These are phyloP conservation scores for Silene conica DNA, from an alignment of 148 eudicot species.

Conservation along the genomic window DNA sequence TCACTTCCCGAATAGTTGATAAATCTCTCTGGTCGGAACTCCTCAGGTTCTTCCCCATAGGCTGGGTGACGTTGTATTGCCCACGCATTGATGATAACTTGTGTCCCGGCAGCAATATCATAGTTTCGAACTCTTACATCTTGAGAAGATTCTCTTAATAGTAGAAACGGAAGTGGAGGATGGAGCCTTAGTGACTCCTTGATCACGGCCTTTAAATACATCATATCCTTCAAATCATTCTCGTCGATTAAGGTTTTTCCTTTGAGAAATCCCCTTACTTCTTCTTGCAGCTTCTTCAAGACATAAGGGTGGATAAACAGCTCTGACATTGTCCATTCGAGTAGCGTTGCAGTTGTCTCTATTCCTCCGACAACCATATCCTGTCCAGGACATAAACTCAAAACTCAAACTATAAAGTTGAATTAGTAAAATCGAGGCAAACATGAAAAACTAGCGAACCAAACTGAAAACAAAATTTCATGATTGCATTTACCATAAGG, in stretches of 20 bases:
- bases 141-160: constrained; percentile 25
- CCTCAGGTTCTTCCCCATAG: constrained; percentile 33
- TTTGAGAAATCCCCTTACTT: constrained; percentile 27
- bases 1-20: constrained; percentile 22
- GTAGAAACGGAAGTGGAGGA: constrained; percentile 24
- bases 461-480: no score
- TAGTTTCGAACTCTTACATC: constrained; percentile 12
- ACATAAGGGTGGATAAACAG: constrained; percentile 32
- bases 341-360: constrained; percentile 26
- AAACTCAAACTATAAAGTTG: not conserved
- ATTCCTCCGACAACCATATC: constrained; percentile 43
- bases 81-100: constrained; percentile 33
- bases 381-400: constrained; percentile 17
- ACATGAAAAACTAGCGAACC: no score
- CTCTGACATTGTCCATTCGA: constrained; percentile 49
- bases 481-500: constrained; percentile 38
- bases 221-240: constrained; percentile 35
- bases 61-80: constrained; percentile 34
- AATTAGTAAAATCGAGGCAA: no score
- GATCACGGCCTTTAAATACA: constrained; percentile 35
- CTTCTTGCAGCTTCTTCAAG: constrained; percentile 30
- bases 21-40: constrained; percentile 42
- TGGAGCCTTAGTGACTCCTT: constrained; percentile 30
- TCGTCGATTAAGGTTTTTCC: constrained; percentile 25
- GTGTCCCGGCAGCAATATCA: constrained; percentile 26